Evolutionary conservation across 495 filamentous ascomycete genomes (phyloP).

Genomic region (Hypomontagnella monticulosa): DNA sequence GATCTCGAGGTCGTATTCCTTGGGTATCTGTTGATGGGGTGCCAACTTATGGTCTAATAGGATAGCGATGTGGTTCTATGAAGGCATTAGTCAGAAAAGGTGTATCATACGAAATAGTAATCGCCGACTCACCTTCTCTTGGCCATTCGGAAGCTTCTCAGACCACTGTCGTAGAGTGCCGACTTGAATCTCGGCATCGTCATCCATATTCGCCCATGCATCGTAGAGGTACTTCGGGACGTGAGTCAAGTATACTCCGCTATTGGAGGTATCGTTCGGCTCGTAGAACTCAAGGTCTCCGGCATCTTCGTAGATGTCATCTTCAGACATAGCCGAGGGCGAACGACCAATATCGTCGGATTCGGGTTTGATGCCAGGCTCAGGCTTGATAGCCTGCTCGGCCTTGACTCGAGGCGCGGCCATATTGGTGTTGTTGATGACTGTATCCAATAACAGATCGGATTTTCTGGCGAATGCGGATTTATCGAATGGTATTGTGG

Average conservation of each 20-base stretch:
- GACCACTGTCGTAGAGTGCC: slow-evolving; percentile 76
- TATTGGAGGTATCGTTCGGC: slow-evolving; percentile 50
- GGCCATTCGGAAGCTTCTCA: slow-evolving; percentile 58
- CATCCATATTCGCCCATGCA: slow-evolving; percentile 62
- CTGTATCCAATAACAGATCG: slow-evolving; percentile 3
- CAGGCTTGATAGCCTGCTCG: slow-evolving; percentile 41
- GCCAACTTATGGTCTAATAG: slow-evolving; percentile 58
- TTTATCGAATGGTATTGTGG: slow-evolving; percentile 6
- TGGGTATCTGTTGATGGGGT: slow-evolving; percentile 73
- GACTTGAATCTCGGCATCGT: slow-evolving; percentile 70
- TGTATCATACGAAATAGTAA: not conserved
- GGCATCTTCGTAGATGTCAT: slow-evolving; percentile 87
- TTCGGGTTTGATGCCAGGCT: slow-evolving; percentile 70
- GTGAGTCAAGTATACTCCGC: slow-evolving; percentile 75
- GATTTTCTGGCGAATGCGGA: not conserved
- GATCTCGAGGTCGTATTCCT: slow-evolving; percentile 82
- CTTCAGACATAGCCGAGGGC: slow-evolving; percentile 70
- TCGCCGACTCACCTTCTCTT: slow-evolving; percentile 57
- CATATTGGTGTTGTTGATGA: slow-evolving; percentile 27
- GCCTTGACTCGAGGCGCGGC: slow-evolving; percentile 39
- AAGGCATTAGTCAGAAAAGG: slow-evolving; percentile 1
- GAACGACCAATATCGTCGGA: slow-evolving; percentile 66
- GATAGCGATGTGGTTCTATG: slow-evolving; percentile 54
- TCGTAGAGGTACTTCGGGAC: slow-evolving; percentile 84
- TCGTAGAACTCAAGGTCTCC: slow-evolving; percentile 82